Percentiles rank a stretch among this genome's conserved stretches.
Evolutionary conservation across 495 filamentous ascomycete species (phyloP).

Genomic region (Trichoderma parareesei): DNA sequence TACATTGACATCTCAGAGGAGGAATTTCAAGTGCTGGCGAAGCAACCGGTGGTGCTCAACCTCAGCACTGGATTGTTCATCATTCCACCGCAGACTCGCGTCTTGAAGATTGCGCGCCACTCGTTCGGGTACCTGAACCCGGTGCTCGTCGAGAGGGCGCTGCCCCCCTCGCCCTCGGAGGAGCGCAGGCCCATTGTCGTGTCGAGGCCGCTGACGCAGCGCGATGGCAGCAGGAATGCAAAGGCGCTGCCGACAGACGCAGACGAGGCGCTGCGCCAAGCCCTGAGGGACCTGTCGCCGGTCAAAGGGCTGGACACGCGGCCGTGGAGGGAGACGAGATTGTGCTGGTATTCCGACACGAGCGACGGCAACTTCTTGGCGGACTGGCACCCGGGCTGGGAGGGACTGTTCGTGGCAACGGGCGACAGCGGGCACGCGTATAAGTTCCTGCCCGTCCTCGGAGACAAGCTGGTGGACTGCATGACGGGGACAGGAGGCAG

Average conservation of each 20-base stretch:
- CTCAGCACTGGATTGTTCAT: slow-evolving; percentile 74
- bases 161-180: slow-evolving; percentile 25
- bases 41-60: slow-evolving; percentile 71
- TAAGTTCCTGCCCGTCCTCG: slow-evolving; percentile 83
- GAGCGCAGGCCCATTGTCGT: slow-evolving; percentile 19
- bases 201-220: slow-evolving; percentile 39
- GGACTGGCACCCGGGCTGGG: slow-evolving; percentile 60
- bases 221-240: slow-evolving; percentile 26
- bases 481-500: slow-evolving; percentile 46
- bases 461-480: slow-evolving; percentile 67
- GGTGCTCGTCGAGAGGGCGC: slow-evolving; percentile 30
- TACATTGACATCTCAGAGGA: slow-evolving; percentile 64
- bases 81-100: slow-evolving; percentile 61
- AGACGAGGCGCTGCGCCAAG: slow-evolving; percentile 50
- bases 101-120: slow-evolving; percentile 79
- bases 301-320: slow-evolving; percentile 45
- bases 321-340: slow-evolving; percentile 57
- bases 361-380: slow-evolving; percentile 74
- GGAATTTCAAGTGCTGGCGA: slow-evolving; percentile 54
- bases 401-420: slow-evolving; percentile 68
- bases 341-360: slow-evolving; percentile 91
- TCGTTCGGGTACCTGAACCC: slow-evolving; percentile 76
- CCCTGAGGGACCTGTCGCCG: slow-evolving; percentile 55
- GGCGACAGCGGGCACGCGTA: slow-evolving; percentile 83
- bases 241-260: slow-evolving; percentile 51